Percentiles rank a stretch among this genome's conserved stretches.
Conservation (phyloP, 768 basidiomycete species). For the Lactarius hatsudake region DNA sequence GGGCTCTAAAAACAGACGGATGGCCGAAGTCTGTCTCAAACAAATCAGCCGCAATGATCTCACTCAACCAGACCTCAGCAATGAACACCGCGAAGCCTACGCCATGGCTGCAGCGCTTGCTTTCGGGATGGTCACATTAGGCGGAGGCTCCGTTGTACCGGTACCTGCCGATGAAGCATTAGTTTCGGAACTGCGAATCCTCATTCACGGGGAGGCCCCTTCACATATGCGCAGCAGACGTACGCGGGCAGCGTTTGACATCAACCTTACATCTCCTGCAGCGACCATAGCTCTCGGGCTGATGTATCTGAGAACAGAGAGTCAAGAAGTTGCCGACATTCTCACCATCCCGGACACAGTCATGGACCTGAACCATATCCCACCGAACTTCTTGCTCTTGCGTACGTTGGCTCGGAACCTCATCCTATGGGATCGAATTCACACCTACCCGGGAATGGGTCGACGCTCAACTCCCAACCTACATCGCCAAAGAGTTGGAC, state of each 20-base stretch:
- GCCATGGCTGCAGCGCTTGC: slow-evolving; percentile 84
- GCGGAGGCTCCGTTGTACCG: slow-evolving; percentile 58
- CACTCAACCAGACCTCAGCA: slow-evolving; percentile 76
- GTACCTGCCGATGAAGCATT: slow-evolving; percentile 75
- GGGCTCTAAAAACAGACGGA: slow-evolving; percentile 81
- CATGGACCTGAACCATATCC: slow-evolving; percentile 76
- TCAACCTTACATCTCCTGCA: slow-evolving; percentile 88
- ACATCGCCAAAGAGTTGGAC: slow-evolving; percentile 61
- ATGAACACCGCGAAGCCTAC: slow-evolving; percentile 90
- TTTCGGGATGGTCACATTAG: slow-evolving; percentile 97
- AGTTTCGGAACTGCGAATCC: slow-evolving; percentile 63
- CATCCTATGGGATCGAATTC: slow-evolving; percentile 88
- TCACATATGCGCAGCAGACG: slow-evolving; percentile 38
- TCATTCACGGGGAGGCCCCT: slow-evolving; percentile 72
- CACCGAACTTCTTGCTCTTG: slow-evolving; percentile 82
- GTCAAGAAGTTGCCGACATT: slow-evolving; percentile 83
- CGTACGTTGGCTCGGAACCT: slow-evolving; percentile 74
- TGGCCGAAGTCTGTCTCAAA: slow-evolving; percentile 88
- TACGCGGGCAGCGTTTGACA: slow-evolving; percentile 59
- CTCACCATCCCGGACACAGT: slow-evolving; percentile 80
- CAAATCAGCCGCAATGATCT: slow-evolving; percentile 81
- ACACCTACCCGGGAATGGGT: slow-evolving; percentile 74
- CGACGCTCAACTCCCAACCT: slow-evolving; percentile 60
- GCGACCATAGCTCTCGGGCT: slow-evolving; percentile 87
- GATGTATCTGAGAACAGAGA: slow-evolving; percentile 87